Percentiles rank a stretch among this genome's conserved stretches.
These are phyloP conservation scores for Emmonsiellopsis sp. DNA, from an alignment of 2,329 filamentous ascomycete genomes.

Conservation along the genomic window DNA sequence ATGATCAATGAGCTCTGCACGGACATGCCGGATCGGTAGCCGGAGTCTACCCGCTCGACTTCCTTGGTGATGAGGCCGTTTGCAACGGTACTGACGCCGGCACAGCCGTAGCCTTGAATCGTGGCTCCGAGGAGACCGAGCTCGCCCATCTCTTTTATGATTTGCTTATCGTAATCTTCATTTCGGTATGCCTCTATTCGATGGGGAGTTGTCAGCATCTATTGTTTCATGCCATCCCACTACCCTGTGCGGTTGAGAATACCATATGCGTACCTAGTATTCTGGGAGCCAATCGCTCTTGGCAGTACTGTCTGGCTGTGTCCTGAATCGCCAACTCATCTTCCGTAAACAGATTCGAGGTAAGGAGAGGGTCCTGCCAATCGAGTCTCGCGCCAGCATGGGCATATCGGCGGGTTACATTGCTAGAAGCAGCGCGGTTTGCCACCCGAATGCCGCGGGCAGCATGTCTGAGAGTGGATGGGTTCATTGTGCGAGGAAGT, in stretches of 20 bases:
- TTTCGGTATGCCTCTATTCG: constrained; percentile 69
- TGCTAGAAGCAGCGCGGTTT: neutral
- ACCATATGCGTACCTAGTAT: constrained; percentile 59
- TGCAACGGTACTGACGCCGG: constrained; percentile 77
- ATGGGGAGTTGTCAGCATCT: neutral
- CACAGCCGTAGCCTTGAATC: constrained; percentile 80
- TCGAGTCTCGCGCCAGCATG: constrained; percentile 48
- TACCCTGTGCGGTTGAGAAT: neutral
- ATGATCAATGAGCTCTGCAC: constrained; percentile 89
- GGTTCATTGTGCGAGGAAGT: constrained; percentile 5
- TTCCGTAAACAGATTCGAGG: constrained; percentile 69
- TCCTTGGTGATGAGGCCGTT: constrained; percentile 84
- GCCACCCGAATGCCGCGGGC: constrained; percentile 3
- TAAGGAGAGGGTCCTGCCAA: constrained; percentile 81
- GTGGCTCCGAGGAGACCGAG: constrained; percentile 79
- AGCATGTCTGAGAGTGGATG: constrained; percentile 4
- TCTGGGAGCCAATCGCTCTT: constrained; percentile 75
- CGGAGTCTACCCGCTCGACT: constrained; percentile 83
- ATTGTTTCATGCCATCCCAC: neutral
- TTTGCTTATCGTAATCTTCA: constrained; percentile 76
- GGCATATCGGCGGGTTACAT: constrained; percentile 1
- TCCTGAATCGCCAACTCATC: constrained; percentile 86
- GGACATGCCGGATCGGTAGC: constrained; percentile 86
- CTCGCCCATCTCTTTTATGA: constrained; percentile 85
- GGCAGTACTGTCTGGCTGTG: constrained; percentile 87